phyloP scores from a whole-genome alignment of 2,329 filamentous ascomycete species.

The Elsinoe necatrix region DNA sequence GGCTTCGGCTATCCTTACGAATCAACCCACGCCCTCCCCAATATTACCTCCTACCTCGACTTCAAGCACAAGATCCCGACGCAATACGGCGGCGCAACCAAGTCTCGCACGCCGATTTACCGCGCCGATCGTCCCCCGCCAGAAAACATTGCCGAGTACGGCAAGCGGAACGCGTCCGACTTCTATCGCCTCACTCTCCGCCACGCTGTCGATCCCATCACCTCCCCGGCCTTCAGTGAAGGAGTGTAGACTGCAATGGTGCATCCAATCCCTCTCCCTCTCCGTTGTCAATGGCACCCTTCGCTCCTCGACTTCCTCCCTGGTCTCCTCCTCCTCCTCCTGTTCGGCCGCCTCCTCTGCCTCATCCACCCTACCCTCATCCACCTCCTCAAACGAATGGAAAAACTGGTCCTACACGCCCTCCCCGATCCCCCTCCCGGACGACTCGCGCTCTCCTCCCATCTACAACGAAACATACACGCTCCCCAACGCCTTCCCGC shows the following conservation, averaged over 20 bases:
- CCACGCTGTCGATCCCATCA: neutral
- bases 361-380: too few relatives aligned
- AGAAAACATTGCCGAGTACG: neutral
- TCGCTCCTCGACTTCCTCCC: neutral
- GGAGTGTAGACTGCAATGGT: neutral
- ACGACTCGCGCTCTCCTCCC: neutral
- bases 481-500: neutral
- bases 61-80: neutral
- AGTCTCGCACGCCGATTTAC: neutral
- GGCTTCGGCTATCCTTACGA: neutral
- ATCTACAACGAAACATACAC: neutral
- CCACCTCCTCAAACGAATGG: neutral
- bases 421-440: neutral
- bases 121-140: neutral
- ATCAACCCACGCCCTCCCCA: neutral
- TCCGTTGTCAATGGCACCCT: neutral
- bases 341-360: too few relatives aligned
- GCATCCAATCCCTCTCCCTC: neutral
- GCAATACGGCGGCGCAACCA: neutral
- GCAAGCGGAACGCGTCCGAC: neutral
- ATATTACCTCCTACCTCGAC: neutral
- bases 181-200: neutral
- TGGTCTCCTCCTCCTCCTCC: too few relatives aligned
- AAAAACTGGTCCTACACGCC: neutral
- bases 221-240: neutral